Percentiles rank a stretch among this genome's conserved stretches.
Conservation (phyloP, 2,329 filamentous ascomycete genomes). For the Botrytis elliptica region DNA sequence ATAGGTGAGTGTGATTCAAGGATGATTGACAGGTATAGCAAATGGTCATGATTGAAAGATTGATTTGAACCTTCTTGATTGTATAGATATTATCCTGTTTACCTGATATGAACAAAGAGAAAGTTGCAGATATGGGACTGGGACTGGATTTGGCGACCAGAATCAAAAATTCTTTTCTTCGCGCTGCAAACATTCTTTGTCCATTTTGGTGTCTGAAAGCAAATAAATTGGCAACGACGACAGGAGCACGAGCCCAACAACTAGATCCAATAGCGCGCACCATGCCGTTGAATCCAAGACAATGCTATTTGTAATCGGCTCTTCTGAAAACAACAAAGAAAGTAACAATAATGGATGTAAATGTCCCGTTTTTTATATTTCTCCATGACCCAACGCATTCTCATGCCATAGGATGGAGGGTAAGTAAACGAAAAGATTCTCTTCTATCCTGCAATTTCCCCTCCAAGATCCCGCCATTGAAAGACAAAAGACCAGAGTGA, state of each 20-base stretch:
- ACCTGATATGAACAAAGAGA: background rate
- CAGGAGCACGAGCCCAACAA: too few relatives aligned
- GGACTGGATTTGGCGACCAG: background rate
- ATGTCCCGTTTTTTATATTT: slow-evolving; percentile 37
- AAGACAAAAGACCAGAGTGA: slow-evolving; percentile 61
- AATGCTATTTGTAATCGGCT: background rate
- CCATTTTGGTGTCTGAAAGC: slow-evolving; percentile 1
- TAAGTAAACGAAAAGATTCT: slow-evolving; percentile 54
- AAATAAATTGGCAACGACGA: background rate
- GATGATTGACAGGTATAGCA: background rate
- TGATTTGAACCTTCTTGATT: background rate
- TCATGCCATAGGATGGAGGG: slow-evolving; percentile 51
- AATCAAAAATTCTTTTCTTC: background rate
- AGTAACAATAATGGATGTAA: background rate
- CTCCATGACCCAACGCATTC: slow-evolving; percentile 39
- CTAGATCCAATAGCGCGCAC: background rate
- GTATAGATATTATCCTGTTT: background rate
- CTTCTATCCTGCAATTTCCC: slow-evolving; percentile 68
- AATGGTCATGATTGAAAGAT: background rate
- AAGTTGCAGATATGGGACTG: background rate
- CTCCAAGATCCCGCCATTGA: slow-evolving; percentile 60
- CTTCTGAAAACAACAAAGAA: background rate
- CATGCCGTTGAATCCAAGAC: background rate
- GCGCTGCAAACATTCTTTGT: slow-evolving; percentile 20
- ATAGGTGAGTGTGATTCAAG: slow-evolving; percentile 3